A percentile compares a stretch with the other conserved stretches of the same genome.
phyloP scores from a whole-genome alignment of 305 asterid genomes.

The Stenogyne calaminthoides region DNA sequence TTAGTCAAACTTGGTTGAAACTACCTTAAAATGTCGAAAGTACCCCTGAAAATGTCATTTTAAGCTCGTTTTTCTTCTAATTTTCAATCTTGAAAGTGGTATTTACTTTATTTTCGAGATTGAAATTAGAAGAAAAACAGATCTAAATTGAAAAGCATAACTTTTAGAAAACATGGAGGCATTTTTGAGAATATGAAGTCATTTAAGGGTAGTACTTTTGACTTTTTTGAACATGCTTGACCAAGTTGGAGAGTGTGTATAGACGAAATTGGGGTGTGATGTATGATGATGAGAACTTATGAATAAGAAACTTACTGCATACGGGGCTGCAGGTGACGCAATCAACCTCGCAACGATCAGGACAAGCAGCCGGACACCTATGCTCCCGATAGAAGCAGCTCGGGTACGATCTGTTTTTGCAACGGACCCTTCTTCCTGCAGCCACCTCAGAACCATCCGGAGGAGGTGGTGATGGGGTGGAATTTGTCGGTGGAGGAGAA shows the following conservation, averaged over 20 bases:
- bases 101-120: too few species aligned
- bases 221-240: too few species aligned
- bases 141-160: too few species aligned
- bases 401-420: constrained; percentile 51
- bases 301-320: constrained; percentile 55
- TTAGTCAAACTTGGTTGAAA: too few species aligned
- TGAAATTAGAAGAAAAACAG: too few species aligned
- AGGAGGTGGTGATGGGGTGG: constrained; percentile 33
- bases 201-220: neutral
- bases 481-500: constrained; percentile 7
- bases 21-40: too few species aligned
- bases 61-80: too few species aligned
- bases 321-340: constrained; percentile 82
- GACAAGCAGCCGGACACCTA: constrained; percentile 67
- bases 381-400: constrained; percentile 52
- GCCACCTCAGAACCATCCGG: constrained; percentile 50
- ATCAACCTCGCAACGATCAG: constrained; percentile 60
- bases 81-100: too few species aligned
- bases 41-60: too few species aligned
- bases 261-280: neutral
- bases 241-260: neutral
- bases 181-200: neutral
- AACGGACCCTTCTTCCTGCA: constrained; percentile 52
- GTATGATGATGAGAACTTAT: neutral
- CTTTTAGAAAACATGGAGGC: too few species aligned